These are phyloP conservation scores for Pyrenophora graminea DNA, from an alignment of 2,329 filamentous ascomycete species.

Conservation along the genomic window DNA sequence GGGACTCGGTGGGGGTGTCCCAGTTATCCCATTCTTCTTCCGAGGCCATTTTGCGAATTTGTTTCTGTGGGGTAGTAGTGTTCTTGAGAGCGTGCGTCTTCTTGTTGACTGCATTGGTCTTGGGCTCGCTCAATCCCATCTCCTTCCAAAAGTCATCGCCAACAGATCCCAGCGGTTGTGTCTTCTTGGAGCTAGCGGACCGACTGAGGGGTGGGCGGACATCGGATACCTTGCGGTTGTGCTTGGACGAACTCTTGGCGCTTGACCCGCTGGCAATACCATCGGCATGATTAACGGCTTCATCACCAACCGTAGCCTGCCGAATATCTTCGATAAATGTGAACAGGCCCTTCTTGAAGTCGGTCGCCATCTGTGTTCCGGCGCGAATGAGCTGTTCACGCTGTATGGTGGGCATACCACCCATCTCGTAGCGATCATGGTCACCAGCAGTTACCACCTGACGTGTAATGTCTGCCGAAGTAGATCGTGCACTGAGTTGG, in stretches of 20 bases:
- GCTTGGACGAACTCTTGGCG: constrained; percentile 31
- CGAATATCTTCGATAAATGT: constrained; percentile 95
- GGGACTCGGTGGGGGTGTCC: constrained; percentile 54
- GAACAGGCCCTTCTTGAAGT: constrained; percentile 86
- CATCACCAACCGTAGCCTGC: constrained; percentile 94
- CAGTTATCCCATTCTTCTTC: constrained; percentile 62
- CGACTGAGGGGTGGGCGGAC: constrained; percentile 37
- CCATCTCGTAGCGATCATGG: constrained; percentile 39
- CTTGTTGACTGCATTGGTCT: constrained; percentile 42
- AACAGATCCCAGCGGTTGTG: constrained; percentile 40
- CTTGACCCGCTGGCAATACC: constrained; percentile 44
- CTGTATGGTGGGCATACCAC: constrained; percentile 39
- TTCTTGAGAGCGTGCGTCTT: constrained; percentile 46
- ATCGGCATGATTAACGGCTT: constrained; percentile 61
- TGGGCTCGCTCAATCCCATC: constrained; percentile 48
- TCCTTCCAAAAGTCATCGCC: constrained; percentile 52
- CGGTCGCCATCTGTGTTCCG: constrained; percentile 80
- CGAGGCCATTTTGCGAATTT: constrained; percentile 43
- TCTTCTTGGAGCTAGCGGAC: constrained; percentile 41
- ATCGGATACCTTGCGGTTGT: constrained; percentile 34
- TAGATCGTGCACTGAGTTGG: constrained; percentile 28
- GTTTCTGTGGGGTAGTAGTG: constrained; percentile 44
- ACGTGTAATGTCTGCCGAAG: constrained; percentile 39
- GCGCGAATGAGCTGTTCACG: constrained; percentile 46
- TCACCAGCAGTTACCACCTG: constrained; percentile 30